A percentile compares a stretch with the other conserved stretches of the same genome.
These are phyloP conservation scores for Amanita muscaria DNA, from an alignment of 768 basidiomycete species.

Conservation along the genomic window DNA sequence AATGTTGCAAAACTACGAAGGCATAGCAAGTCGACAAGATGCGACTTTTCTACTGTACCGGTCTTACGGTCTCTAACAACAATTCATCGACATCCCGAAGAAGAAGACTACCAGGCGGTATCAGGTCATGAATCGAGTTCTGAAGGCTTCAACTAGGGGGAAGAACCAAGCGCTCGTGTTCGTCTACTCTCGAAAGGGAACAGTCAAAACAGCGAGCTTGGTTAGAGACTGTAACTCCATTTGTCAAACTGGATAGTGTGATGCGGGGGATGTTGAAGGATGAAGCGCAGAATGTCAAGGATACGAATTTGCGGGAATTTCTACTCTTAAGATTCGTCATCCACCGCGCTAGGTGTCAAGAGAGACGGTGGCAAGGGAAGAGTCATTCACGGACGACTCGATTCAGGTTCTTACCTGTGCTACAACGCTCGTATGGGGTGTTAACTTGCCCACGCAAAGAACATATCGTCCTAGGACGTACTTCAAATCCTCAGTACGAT, in stretches of 20 bases:
- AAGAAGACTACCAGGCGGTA: constrained; percentile 99
- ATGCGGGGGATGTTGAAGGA: constrained; percentile 82
- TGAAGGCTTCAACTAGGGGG: constrained; percentile 83
- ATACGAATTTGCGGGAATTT: constrained; percentile 76
- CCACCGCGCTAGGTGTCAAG: constrained; percentile 96
- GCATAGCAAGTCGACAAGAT: constrained; percentile 90
- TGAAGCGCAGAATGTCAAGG: constrained; percentile 77
- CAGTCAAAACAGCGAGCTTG: constrained; percentile 92
- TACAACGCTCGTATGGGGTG: constrained; percentile 98
- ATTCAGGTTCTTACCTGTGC: constrained; percentile 95
- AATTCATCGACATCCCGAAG: constrained; percentile 96
- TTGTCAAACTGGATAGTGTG: constrained; percentile 89
- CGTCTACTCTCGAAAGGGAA: constrained; percentile 97
- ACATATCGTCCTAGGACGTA: no score
- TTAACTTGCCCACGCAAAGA: constrained; percentile 97
- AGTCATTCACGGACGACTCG: constrained; percentile 85
- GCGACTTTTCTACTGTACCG: constrained; percentile 93
- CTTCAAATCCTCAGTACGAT: no score
- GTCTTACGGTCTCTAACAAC: constrained; percentile 91
- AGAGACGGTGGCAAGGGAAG: constrained; percentile 90
- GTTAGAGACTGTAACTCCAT: constrained; percentile 92
- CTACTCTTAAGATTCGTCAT: constrained; percentile 96
- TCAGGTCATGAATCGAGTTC: constrained; percentile 97
- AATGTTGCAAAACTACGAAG: constrained; percentile 96
- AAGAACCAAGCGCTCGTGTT: constrained; percentile 94